A percentile compares a stretch with the other conserved stretches of the same genome.
Conservation (phyloP, 257 asterid species). For the Orobanche coerulescens region DNA sequence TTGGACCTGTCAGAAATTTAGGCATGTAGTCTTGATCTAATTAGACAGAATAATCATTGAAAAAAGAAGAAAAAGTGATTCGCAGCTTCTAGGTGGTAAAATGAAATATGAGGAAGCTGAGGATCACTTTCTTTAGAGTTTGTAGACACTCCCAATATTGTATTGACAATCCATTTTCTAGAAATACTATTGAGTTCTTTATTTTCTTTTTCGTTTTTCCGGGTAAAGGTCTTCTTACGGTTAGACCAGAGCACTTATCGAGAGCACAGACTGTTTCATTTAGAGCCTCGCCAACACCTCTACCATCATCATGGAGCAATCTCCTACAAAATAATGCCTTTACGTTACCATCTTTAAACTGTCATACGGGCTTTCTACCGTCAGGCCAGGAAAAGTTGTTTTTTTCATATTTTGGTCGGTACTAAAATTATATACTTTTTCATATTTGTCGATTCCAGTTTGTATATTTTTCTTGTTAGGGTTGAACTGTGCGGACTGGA, state of each 20-base stretch:
- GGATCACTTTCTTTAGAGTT: not conserved
- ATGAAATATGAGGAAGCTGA: not conserved
- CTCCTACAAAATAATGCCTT: slow-evolving; percentile 55
- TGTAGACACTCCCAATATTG: no score
- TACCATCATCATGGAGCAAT: slow-evolving; percentile 71
- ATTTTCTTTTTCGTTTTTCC: no score
- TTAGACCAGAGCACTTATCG: slow-evolving; percentile 57
- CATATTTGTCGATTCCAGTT: no score
- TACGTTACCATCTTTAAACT: slow-evolving; percentile 10
- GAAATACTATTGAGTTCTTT: no score
- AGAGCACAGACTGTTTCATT: slow-evolving; percentile 71
- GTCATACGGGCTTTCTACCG: no score
- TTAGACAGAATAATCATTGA: not conserved
- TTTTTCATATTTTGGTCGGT: no score
- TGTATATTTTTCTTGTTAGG: no score
- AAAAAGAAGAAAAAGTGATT: not conserved
- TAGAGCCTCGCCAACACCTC: slow-evolving; percentile 87
- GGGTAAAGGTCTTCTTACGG: slow-evolving; percentile 40
- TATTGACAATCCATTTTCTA: no score
- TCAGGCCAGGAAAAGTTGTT: no score
- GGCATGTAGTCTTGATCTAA: slow-evolving; percentile 5
- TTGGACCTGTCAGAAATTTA: slow-evolving; percentile 44
- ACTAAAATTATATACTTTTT: no score
- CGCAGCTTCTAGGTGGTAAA: not conserved
- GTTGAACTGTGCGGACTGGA: no score